Base-by-base conservation (phyloP, 2,329 filamentous ascomycete species). In the Cryphonectria carpinicola region DNA sequence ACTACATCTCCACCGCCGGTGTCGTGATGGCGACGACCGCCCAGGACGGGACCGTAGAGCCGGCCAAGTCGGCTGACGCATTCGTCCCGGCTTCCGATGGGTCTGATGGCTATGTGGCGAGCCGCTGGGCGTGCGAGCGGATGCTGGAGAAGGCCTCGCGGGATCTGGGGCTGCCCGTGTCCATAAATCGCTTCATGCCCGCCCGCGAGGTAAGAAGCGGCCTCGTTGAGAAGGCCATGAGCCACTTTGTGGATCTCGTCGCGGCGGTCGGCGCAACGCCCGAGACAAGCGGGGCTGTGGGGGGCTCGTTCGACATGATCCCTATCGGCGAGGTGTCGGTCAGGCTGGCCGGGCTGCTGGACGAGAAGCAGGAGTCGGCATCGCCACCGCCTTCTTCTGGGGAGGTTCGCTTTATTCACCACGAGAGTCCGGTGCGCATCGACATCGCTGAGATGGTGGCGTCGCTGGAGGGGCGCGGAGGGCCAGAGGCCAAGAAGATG, bases 1-100 rank as follows among this genome's bases (percentile, higher is more conserved):
- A 81, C 62, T 79, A 75, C 68, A 66, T 80, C 14, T 80, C 78
- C 0, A 74, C 77, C 0, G 74, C 74, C 11, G 70, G 54, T 5
- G 66, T 67, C 1, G 32, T 46, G 10, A n/a, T 60, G 1, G 37
- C 37, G 37, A 37, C 43, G n/a, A 11, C 8, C 37, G 37, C 37
- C 37, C 37, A 22, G 2, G 39, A 46, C 19, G 66, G 17, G 46
- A 49, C 35, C 39, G n/a, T 7, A 1, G 14, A 3, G 37, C 22
- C 37, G 3, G 61, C 37, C 17, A 37, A 8, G 22, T 64, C 61
- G 11, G 61, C 49, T 25, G 49, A 52, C 22, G n/a, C 19, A 52
- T 65, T 52, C 63, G 13, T 37, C 25, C 65, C 65, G 7, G 43
- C 65, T n/a, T 13, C 49, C 32, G 65, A 66, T 35, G 65, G 65